Percentiles rank a stretch among this genome's conserved stretches.
phyloP scores from a whole-genome alignment of 1,139 yeast genomes.

The Taphrina flavorubra region DNA sequence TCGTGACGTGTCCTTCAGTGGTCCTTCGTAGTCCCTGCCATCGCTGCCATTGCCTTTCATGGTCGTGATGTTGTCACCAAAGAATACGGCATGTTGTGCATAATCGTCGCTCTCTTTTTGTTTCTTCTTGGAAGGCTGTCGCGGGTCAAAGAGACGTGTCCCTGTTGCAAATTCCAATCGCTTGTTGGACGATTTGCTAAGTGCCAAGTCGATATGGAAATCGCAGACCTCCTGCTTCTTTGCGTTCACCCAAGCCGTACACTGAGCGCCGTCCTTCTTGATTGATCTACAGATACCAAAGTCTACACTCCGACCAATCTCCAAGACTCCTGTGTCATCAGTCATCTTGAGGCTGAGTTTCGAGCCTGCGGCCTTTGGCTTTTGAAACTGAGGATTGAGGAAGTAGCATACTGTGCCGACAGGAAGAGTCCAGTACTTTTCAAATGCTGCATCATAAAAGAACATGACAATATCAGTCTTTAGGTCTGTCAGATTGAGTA shows the following conservation, averaged over 20 bases:
- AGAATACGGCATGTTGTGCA: slow-evolving; percentile 32
- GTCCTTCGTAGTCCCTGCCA: slow-evolving; percentile 22
- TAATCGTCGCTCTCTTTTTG: slow-evolving; percentile 21
- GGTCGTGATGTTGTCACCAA: slow-evolving; percentile 32
- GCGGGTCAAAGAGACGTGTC: slow-evolving; percentile 35
- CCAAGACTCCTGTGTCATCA: slow-evolving; percentile 60
- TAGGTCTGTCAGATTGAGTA: slow-evolving; percentile 72
- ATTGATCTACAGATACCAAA: slow-evolving; percentile 70
- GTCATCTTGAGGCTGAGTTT: slow-evolving; percentile 64
- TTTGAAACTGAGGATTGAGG: slow-evolving; percentile 71
- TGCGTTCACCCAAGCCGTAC: slow-evolving; percentile 66
- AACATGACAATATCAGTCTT: slow-evolving; percentile 63
- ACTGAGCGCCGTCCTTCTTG: slow-evolving; percentile 57
- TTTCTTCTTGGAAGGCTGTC: slow-evolving; percentile 34
- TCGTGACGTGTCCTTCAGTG: slow-evolving; percentile 23
- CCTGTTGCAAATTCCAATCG: slow-evolving; percentile 46
- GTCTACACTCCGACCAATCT: slow-evolving; percentile 74
- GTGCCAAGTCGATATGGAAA: slow-evolving; percentile 68
- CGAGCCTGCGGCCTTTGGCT: slow-evolving; percentile 48
- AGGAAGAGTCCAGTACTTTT: slow-evolving; percentile 71
- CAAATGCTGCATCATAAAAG: slow-evolving; percentile 70
- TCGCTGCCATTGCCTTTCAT: background rate
- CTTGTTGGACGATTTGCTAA: slow-evolving; percentile 55
- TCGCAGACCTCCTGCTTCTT: slow-evolving; percentile 65
- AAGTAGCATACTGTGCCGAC: slow-evolving; percentile 77